A percentile compares a stretch with the other conserved stretches of the same genome.
These are phyloP conservation scores for Entelexis paramagnoliae DNA, from an alignment of 1,139 yeast species.

Conservation along the genomic window DNA sequence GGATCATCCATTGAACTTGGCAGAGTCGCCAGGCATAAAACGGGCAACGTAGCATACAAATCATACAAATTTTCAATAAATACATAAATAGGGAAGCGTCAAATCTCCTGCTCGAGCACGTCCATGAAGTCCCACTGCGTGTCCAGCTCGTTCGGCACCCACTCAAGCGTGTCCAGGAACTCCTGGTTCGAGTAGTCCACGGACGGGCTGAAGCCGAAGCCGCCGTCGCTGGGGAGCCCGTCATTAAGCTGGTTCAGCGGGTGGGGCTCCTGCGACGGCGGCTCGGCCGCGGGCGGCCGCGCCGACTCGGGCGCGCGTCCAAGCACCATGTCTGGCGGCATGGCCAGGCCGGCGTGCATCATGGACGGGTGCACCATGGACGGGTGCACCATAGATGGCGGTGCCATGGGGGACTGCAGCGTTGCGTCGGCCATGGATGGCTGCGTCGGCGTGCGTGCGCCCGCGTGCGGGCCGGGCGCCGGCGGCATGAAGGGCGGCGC, in stretches of 20 bases:
- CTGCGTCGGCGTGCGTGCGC: too few relatives aligned
- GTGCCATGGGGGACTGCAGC: too few relatives aligned
- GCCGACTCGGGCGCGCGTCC: neutral
- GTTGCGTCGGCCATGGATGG: too few relatives aligned
- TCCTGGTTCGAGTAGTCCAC: neutral
- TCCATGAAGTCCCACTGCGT: slow-evolving; percentile 21
- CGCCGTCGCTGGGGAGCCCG: neutral
- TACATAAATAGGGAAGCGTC: neutral
- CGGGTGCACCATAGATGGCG: neutral
- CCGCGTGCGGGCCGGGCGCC: too few relatives aligned
- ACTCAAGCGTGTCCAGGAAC: neutral
- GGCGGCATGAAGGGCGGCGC: too few relatives aligned
- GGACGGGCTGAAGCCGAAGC: neutral
- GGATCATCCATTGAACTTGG: too few relatives aligned
- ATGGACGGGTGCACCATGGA: neutral
- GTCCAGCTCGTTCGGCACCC: slow-evolving; percentile 11
- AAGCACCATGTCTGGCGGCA: neutral
- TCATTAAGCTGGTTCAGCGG: slow-evolving; percentile 5
- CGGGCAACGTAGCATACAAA: too few relatives aligned
- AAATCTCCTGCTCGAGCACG: slow-evolving; percentile 13
- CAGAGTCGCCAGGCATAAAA: too few relatives aligned
- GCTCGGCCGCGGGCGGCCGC: slow-evolving; percentile 3
- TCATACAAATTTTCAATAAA: neutral
- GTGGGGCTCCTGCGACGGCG: slow-evolving; percentile 5
- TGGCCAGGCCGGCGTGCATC: neutral